Conservation (phyloP, 371 early-diverging fungal species). For the Polyrhizophydium stewartii region DNA sequence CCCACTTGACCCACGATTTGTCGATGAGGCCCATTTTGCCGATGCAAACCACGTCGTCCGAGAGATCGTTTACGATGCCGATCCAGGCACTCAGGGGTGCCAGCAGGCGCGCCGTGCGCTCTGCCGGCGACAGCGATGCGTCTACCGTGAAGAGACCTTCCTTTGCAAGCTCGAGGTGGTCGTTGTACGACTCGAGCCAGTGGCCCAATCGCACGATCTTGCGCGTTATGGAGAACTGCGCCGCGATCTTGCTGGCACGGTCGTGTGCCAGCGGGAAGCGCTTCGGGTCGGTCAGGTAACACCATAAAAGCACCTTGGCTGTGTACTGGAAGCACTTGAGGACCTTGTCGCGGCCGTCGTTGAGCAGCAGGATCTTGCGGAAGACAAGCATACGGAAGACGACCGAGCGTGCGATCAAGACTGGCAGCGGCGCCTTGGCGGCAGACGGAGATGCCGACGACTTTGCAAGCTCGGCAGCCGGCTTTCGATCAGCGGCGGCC, state of each 20-base stretch:
- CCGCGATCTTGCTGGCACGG: slow-evolving; percentile 45
- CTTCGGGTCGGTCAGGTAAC: slow-evolving; percentile 30
- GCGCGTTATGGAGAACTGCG: slow-evolving; percentile 68
- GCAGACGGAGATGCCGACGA: background rate
- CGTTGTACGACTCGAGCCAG: slow-evolving; percentile 53
- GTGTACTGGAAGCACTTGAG: slow-evolving; percentile 75
- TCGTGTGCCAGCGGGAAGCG: slow-evolving; percentile 30
- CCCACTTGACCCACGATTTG: slow-evolving; percentile 16
- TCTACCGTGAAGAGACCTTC: background rate
- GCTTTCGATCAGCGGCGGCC: too few species aligned
- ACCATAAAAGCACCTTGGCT: slow-evolving; percentile 61
- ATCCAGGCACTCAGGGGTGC: slow-evolving; percentile 31
- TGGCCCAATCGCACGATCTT: slow-evolving; percentile 69
- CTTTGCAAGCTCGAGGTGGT: slow-evolving; percentile 26
- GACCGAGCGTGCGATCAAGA: background rate
- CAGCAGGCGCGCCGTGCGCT: slow-evolving; percentile 8
- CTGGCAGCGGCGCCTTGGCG: background rate
- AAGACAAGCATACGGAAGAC: slow-evolving; percentile 29
- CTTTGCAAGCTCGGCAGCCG: background rate
- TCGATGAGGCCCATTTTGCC: slow-evolving; percentile 64
- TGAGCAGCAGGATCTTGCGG: slow-evolving; percentile 46
- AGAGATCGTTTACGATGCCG: slow-evolving; percentile 62
- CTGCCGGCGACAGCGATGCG: background rate
- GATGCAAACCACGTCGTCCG: slow-evolving; percentile 71
- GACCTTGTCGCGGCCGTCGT: slow-evolving; percentile 84